A percentile compares a stretch with the other conserved stretches of the same genome.
Conservation (phyloP, 148 eudicot species). For the Camellia japonica region DNA sequence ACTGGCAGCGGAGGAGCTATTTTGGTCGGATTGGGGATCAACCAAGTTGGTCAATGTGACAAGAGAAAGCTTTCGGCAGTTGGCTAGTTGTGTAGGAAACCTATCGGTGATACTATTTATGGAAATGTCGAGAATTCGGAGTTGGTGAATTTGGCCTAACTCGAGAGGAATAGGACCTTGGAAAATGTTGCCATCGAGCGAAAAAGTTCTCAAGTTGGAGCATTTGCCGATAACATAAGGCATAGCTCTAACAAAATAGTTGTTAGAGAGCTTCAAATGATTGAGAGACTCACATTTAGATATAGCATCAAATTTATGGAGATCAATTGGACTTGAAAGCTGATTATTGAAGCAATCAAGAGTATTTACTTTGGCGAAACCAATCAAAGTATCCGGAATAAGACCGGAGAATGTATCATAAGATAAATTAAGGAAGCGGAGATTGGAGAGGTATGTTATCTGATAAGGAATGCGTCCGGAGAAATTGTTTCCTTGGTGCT, state of each 20-base stretch:
- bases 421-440: slow-evolving; percentile 44
- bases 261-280: slow-evolving; percentile 47
- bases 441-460: slow-evolving; percentile 24
- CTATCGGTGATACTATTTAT: slow-evolving; percentile 50
- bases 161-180: slow-evolving; percentile 46
- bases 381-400: slow-evolving; percentile 30
- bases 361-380: slow-evolving; percentile 26
- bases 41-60: slow-evolving; percentile 46
- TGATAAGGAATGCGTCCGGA: slow-evolving; percentile 30
- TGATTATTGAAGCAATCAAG: slow-evolving; percentile 48
- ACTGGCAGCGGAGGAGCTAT: slow-evolving; percentile 17
- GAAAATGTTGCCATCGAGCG: slow-evolving; percentile 51
- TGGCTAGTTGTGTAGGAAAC: slow-evolving; percentile 46
- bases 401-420: slow-evolving; percentile 33
- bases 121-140: slow-evolving; percentile 56
- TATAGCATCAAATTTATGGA: not conserved
- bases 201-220: slow-evolving; percentile 45
- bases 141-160: slow-evolving; percentile 38
- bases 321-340: slow-evolving; percentile 22
- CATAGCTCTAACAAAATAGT: slow-evolving; percentile 31
- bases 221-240: slow-evolving; percentile 36
- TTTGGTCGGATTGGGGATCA: slow-evolving; percentile 23
- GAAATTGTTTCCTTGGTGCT: slow-evolving; percentile 48
- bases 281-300: slow-evolving; percentile 29
- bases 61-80: slow-evolving; percentile 38